Evolutionary conservation across 495 filamentous ascomycete species (phyloP), one percentile per base, ranked within the genome.

Genomic region (Xylaria nigripes): DNA sequence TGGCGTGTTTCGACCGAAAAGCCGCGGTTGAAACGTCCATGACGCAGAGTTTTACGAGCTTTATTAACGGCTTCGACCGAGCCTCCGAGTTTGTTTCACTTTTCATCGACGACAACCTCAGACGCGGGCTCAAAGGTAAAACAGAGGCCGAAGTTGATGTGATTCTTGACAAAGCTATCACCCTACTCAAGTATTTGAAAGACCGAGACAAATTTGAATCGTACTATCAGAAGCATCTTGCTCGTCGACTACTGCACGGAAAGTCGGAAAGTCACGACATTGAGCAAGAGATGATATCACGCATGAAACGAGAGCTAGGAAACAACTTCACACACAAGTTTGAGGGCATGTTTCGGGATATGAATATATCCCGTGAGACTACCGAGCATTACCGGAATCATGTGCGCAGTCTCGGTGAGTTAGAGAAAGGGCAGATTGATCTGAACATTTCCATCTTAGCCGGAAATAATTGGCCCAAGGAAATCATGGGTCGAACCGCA

Each of bases 291-390:
- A 95, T 99, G 86, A 94, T 97, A 44, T 86, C 83, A 1, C 85
- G 92, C 54, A 94, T 99, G 88, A 96, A 95, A 73, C 78, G 90
- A 59, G 91, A 96, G 67, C 81, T 97, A 45, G 93, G 93, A 27
- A 95, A 95, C 59, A 81, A 86, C 46, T 99, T 99, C 67, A 97
- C 94, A 0, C 72, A 81, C 58, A 92, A 93, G 60, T 78, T 97
- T 22, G 93, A 99, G 64, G 82, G 89, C 49, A 99, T 99, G 93
- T 99, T 99, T 69, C 95, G 87, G 68, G 93, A 99, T 63, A 96
- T 99, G 86, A 78, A 86, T 19, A 76, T 90, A 6, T 95, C 90
- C 0, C 86, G 88, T 54, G 94, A 96, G 48, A 73, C 96, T n/a
- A 86, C 84, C 0, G 66, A 81, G 2, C 81, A 77, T 45, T 96